Conservation (phyloP, 352 stramenopile genomes). For the Globisporangium solare region DNA sequence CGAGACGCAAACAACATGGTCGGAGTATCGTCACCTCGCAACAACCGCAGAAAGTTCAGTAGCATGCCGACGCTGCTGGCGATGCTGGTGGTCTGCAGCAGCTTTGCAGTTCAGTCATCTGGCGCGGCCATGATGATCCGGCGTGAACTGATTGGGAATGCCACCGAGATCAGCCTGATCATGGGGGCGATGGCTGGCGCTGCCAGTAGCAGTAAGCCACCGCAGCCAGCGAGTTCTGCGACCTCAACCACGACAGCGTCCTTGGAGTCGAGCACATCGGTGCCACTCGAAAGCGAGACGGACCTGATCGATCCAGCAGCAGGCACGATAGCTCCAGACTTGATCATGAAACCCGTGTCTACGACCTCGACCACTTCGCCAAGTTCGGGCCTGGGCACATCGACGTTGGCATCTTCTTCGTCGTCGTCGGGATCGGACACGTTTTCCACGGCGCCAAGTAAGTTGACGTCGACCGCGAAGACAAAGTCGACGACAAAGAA, state of each 20-base stretch:
- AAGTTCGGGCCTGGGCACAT: background rate
- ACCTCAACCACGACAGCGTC: background rate
- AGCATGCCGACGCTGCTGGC: background rate
- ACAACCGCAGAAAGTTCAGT: background rate
- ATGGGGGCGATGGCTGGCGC: background rate
- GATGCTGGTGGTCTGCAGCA: background rate
- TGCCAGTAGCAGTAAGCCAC: background rate
- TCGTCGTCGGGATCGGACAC: background rate
- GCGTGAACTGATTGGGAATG: background rate
- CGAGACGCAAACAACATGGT: background rate
- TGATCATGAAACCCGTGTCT: background rate
- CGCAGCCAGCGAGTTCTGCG: background rate
- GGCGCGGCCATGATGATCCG: no score
- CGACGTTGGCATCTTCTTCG: background rate
- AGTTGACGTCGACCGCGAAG: background rate
- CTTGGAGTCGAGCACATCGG: background rate
- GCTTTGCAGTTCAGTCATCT: background rate
- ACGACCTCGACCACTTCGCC: background rate
- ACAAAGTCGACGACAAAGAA: conserved; percentile 1
- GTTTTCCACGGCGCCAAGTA: background rate
- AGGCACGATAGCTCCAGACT: background rate
- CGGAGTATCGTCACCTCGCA: background rate
- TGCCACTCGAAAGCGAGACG: background rate
- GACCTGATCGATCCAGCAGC: background rate
- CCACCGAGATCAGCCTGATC: background rate